These are phyloP conservation scores for Styphnolobium japonicum DNA, from an alignment of 306 rosid species.

Conservation along the genomic window DNA sequence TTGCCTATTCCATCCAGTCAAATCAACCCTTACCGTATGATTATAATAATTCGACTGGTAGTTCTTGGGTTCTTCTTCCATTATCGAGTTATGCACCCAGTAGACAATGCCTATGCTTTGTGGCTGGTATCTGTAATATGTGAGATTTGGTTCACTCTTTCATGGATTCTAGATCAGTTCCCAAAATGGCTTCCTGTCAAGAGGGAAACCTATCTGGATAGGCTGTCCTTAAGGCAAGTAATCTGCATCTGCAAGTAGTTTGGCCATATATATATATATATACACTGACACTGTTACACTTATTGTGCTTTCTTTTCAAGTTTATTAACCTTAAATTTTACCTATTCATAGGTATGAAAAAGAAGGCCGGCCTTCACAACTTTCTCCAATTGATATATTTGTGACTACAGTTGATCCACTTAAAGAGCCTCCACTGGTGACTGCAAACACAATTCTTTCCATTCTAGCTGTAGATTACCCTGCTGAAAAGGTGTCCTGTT, in stretches of 20 bases:
- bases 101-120: slow-evolving; percentile 52
- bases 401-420: slow-evolving; percentile 62
- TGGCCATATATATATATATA: too few relatives aligned
- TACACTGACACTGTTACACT: not conserved
- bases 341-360: slow-evolving; percentile 54
- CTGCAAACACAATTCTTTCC: slow-evolving; percentile 73
- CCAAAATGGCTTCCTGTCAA: slow-evolving; percentile 64
- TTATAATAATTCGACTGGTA: slow-evolving; percentile 56
- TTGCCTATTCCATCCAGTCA: slow-evolving; percentile 48
- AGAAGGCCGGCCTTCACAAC: slow-evolving; percentile 57
- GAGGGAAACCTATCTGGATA: slow-evolving; percentile 63
- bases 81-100: slow-evolving; percentile 58
- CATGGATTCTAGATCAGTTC: slow-evolving; percentile 74
- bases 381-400: slow-evolving; percentile 51
- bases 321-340: not conserved
- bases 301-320: not conserved
- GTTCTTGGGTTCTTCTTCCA: slow-evolving; percentile 69
- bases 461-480: slow-evolving; percentile 72
- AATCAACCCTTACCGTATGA: slow-evolving; percentile 64
- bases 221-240: slow-evolving; percentile 58
- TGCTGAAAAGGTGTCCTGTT: slow-evolving; percentile 63
- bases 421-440: slow-evolving; percentile 61
- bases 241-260: not conserved
- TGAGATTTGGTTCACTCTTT: slow-evolving; percentile 68
- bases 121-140: slow-evolving; percentile 68